Conservation (phyloP, 2,329 filamentous ascomycete genomes). For the Fusarium humuli region DNA sequence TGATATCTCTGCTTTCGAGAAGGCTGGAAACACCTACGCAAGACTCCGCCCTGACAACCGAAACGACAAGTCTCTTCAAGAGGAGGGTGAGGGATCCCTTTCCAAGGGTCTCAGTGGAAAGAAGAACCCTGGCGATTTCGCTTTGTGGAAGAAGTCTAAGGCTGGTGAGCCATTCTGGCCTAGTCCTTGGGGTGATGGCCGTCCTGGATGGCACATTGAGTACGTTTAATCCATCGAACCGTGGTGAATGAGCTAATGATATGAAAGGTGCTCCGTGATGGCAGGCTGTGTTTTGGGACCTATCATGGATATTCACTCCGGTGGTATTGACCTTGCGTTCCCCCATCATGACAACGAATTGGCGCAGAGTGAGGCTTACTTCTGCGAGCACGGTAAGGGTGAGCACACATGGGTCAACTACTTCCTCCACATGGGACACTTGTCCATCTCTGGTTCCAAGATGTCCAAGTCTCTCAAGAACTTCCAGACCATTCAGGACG, state of each 20-base stretch:
- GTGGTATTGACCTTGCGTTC: slow-evolving; percentile 90
- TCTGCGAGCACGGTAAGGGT: slow-evolving; percentile 63
- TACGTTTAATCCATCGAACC: background rate
- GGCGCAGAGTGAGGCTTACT: slow-evolving; percentile 91
- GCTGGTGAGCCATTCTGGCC: slow-evolving; percentile 92
- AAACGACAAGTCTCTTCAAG: slow-evolving; percentile 83
- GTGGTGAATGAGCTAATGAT: background rate
- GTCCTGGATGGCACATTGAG: slow-evolving; percentile 97
- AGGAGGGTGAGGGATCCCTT: slow-evolving; percentile 90
- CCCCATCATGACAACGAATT: slow-evolving; percentile 95
- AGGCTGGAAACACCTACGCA: slow-evolving; percentile 85
- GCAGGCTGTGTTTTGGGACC: slow-evolving; percentile 87
- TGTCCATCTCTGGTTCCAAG: slow-evolving; percentile 86
- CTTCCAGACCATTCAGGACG: slow-evolving; percentile 92
- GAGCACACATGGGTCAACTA: slow-evolving; percentile 90
- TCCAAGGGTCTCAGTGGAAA: slow-evolving; percentile 73
- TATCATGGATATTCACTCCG: slow-evolving; percentile 92
- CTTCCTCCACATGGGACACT: slow-evolving; percentile 94
- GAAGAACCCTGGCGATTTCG: slow-evolving; percentile 84
- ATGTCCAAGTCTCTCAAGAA: slow-evolving; percentile 98
- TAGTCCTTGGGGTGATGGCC: slow-evolving; percentile 86
- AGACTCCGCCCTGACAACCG: slow-evolving; percentile 86
- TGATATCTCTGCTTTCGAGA: slow-evolving; percentile 88
- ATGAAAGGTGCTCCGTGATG: slow-evolving; percentile 82
- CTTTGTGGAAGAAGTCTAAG: slow-evolving; percentile 93